phyloP scores from a whole-genome alignment of 345 rosid genomes.

The Cardiospermum halicacabum region DNA sequence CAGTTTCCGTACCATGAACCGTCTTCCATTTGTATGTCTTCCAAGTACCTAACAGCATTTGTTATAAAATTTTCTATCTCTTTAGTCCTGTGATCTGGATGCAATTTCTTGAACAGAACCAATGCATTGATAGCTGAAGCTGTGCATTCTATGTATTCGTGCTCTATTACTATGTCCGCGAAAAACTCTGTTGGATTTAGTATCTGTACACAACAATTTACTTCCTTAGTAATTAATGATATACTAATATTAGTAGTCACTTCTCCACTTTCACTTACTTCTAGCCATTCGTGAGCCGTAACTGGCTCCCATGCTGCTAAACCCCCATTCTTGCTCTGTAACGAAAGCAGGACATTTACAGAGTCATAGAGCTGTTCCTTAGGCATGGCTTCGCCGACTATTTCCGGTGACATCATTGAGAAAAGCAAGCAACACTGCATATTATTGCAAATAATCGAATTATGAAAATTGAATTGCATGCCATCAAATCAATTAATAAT shows the following conservation, averaged over 20 bases:
- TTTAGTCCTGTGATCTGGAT: constrained; percentile 40
- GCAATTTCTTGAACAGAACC: constrained; percentile 31
- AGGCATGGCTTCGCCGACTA: constrained; percentile 40
- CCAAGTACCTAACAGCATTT: constrained; percentile 30
- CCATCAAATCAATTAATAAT: not conserved
- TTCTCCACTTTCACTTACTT: constrained; percentile 27
- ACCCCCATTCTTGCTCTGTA: constrained; percentile 65
- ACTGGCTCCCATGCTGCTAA: constrained; percentile 63
- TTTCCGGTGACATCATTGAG: constrained; percentile 43
- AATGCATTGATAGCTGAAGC: constrained; percentile 41
- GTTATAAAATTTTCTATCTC: constrained; percentile 36
- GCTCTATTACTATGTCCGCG: constrained; percentile 37
- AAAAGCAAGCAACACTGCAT: constrained; percentile 38
- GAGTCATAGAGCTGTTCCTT: constrained; percentile 33
- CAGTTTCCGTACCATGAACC: constrained; percentile 57
- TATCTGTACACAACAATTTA: constrained; percentile 16
- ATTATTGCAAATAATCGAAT: not conserved
- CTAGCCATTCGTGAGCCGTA: constrained; percentile 47
- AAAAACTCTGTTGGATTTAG: constrained; percentile 47
- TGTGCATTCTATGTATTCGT: constrained; percentile 52
- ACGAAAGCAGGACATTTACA: constrained; percentile 36
- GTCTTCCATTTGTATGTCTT: constrained; percentile 33
- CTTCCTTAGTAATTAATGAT: too few species aligned
- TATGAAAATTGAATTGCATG: too few species aligned
- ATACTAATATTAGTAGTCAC: too few species aligned